Percentiles rank a stretch among this genome's conserved stretches.
Evolutionary conservation across 352 stramenopile genomes (phyloP).

Genomic region (Elongisporangium anandrum): DNA sequence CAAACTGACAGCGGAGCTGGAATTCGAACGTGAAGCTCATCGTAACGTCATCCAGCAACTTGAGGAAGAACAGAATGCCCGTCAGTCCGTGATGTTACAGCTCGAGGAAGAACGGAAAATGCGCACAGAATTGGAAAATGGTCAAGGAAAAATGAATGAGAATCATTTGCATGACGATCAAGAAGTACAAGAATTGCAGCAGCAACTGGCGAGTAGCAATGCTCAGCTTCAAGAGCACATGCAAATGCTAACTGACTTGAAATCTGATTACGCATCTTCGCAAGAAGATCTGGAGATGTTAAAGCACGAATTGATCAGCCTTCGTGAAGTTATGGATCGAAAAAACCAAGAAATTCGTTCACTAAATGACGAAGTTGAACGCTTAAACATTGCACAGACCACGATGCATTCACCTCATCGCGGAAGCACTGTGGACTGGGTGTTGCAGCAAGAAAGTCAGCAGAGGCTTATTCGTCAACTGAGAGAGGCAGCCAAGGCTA

Average conservation of each 20-base stretch:
- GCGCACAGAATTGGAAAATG: constrained; percentile 22
- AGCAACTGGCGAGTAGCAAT: constrained; percentile 13
- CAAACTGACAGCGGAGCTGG: constrained; percentile 29
- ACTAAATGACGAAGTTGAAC: not conserved
- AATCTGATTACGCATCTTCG: constrained; percentile 17
- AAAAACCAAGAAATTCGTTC: not conserved
- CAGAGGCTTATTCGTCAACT: not conserved
- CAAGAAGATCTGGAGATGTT: constrained; percentile 34
- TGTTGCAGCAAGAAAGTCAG: not conserved
- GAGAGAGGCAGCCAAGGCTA: not conserved
- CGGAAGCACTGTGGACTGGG: not conserved
- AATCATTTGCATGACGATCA: constrained; percentile 10
- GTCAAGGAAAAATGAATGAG: constrained; percentile 23
- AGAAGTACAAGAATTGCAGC: constrained; percentile 9
- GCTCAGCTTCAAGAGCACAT: constrained; percentile 25
- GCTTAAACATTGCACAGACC: not conserved
- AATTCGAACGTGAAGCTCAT: constrained; percentile 22
- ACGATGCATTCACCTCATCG: not conserved
- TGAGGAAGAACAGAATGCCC: constrained; percentile 10
- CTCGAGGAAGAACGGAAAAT: constrained; percentile 20
- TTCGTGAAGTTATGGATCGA: not conserved
- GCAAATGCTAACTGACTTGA: constrained; percentile 38
- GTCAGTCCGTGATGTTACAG: constrained; percentile 17
- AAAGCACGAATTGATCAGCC: constrained; percentile 18
- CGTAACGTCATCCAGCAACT: constrained; percentile 18